Percentiles rank a stretch among this genome's conserved stretches.
Conservation (phyloP, 345 rosid genomes). For the Barbarea vulgaris region DNA sequence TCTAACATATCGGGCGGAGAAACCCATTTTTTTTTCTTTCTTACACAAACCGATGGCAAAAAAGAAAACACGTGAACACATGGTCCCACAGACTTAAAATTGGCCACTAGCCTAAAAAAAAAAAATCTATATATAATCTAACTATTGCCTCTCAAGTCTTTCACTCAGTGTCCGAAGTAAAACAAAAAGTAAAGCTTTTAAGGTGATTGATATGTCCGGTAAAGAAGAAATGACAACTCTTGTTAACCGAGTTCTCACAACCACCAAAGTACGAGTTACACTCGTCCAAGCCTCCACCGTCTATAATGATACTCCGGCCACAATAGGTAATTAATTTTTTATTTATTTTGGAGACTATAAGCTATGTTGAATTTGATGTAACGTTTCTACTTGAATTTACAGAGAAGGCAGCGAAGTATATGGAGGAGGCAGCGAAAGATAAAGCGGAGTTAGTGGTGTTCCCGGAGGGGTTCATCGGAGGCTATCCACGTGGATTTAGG, state of each 20-base stretch:
- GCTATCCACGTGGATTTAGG: conserved; percentile 31
- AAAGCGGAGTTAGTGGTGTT: not conserved
- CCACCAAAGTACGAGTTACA: conserved; percentile 63
- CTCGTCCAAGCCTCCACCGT: conserved; percentile 87
- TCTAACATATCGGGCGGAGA: not conserved
- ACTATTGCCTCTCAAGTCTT: not conserved
- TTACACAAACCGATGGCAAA: not conserved
- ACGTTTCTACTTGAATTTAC: not conserved
- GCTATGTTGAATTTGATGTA: not conserved
- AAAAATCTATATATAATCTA: not conserved
- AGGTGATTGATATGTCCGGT: not conserved
- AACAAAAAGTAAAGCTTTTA: not conserved
- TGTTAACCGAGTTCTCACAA: conserved; percentile 36
- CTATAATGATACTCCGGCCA: conserved; percentile 78
- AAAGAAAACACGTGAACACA: not conserved
- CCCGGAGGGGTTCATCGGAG: conserved; percentile 20
- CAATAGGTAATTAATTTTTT: conserved; percentile 37
- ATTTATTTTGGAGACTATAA: not conserved
- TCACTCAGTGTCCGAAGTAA: not conserved
- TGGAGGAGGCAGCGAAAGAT: not conserved
- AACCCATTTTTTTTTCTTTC: not conserved
- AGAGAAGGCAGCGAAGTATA: conserved; percentile 15
- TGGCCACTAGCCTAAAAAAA: not conserved
- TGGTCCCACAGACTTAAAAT: not conserved
- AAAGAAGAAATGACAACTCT: conserved; percentile 14